phyloP scores from a whole-genome alignment of 495 filamentous ascomycete genomes.

The Cenococcum geophilum region DNA sequence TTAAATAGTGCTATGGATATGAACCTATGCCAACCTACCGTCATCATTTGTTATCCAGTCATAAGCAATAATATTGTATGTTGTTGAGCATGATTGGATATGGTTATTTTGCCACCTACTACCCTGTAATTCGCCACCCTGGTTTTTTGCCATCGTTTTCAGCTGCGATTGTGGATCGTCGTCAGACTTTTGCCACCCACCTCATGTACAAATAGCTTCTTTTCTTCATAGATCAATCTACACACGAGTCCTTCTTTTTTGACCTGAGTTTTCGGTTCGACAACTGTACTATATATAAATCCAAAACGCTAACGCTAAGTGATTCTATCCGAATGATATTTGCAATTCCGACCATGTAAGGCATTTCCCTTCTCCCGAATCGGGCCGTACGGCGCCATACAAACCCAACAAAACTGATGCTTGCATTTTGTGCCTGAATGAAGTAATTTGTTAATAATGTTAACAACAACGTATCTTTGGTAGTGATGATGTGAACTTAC shows the following conservation, averaged over 20 bases:
- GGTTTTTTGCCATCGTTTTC: too few species aligned
- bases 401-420: slow-evolving; percentile 36
- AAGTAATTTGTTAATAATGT: neutral
- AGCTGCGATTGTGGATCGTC: too few species aligned
- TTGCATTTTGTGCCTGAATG: slow-evolving; percentile 29
- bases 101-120: too few species aligned
- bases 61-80: neutral
- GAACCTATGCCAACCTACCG: too few species aligned
- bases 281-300: neutral
- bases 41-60: neutral
- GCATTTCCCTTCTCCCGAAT: slow-evolving; percentile 15
- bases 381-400: slow-evolving; percentile 23
- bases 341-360: slow-evolving; percentile 13
- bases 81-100: too few species aligned
- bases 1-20: too few species aligned
- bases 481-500: slow-evolving; percentile 10
- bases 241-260: too few species aligned
- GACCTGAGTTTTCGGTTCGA: too few species aligned
- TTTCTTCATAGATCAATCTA: too few species aligned
- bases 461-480: neutral
- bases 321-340: slow-evolving; percentile 3
- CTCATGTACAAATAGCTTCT: too few species aligned
- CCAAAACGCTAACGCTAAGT: neutral
- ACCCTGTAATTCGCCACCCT: too few species aligned
- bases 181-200: too few species aligned